Evolutionary conservation across 495 filamentous ascomycete genomes (phyloP).

Genomic region (Trypethelium eluteriae): DNA sequence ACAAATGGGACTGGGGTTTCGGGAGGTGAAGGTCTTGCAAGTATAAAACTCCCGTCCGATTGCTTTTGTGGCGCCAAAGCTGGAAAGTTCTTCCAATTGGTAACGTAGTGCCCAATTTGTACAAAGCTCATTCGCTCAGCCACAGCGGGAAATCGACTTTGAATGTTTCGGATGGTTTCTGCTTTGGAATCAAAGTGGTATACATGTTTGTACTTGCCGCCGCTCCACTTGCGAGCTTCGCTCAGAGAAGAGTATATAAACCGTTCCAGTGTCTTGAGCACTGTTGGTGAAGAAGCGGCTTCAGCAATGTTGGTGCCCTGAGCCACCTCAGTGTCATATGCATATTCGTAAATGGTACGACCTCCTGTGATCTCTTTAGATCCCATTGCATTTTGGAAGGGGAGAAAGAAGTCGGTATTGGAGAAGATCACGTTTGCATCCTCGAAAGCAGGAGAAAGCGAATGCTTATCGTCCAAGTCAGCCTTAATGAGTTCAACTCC

Average conservation of each 20-base stretch:
- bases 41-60: conserved; percentile 24
- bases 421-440: conserved; percentile 46
- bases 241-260: conserved; percentile 27
- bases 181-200: conserved; percentile 34
- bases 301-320: conserved; percentile 46
- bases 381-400: conserved; percentile 27
- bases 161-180: conserved; percentile 38
- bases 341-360: conserved; percentile 37
- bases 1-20: conserved; percentile 25
- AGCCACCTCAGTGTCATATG: conserved; percentile 42
- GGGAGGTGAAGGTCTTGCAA: conserved; percentile 12
- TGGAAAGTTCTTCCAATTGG: conserved; percentile 27
- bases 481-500: conserved; percentile 46
- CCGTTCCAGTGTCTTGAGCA: conserved; percentile 17
- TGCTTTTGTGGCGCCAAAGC: conserved; percentile 21
- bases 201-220: conserved; percentile 29
- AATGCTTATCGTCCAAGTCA: conserved; percentile 40
- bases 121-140: conserved; percentile 39
- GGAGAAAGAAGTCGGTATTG: conserved; percentile 47
- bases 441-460: conserved; percentile 41
- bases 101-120: conserved; percentile 36
- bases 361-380: conserved; percentile 24
- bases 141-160: conserved; percentile 36
- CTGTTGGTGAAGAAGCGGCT: conserved; percentile 36
- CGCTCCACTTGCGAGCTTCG: conserved; percentile 25